A percentile compares a stretch with the other conserved stretches of the same genome.
These are phyloP conservation scores for Tephrocybe sp. DNA, from an alignment of 768 basidiomycete genomes.

Conservation along the genomic window DNA sequence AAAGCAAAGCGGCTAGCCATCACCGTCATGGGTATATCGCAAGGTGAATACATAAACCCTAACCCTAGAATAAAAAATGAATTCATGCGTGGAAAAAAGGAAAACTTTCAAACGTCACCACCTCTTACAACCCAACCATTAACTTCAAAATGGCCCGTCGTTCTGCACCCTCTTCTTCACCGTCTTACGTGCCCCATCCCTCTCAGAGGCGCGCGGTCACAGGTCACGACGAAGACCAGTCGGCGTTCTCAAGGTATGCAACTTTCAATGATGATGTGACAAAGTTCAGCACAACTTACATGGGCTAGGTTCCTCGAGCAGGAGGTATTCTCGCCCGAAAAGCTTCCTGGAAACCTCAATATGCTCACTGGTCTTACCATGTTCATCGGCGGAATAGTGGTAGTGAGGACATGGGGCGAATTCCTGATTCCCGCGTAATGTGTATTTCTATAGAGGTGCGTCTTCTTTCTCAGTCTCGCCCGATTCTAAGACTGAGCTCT, in stretches of 20 bases:
- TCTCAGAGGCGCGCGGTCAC: conserved; percentile 42
- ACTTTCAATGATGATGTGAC: conserved; percentile 24
- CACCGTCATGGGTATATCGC: not conserved
- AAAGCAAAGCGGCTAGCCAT: too few species aligned
- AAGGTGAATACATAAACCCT: not conserved
- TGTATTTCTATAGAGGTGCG: conserved; percentile 6
- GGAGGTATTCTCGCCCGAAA: conserved; percentile 71
- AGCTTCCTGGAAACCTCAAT: conserved; percentile 70
- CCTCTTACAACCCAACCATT: not conserved
- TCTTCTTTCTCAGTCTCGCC: not conserved
- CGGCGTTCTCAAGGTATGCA: conserved; percentile 47
- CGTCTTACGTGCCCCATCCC: conserved; percentile 52
- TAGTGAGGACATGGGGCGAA: conserved; percentile 76
- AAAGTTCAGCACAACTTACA: not conserved
- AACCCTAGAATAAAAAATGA: too few species aligned
- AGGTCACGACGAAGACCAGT: conserved; percentile 68
- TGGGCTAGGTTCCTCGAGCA: conserved; percentile 46
- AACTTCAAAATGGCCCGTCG: conserved; percentile 64
- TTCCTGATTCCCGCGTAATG: conserved; percentile 64
- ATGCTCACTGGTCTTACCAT: conserved; percentile 62
- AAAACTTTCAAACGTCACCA: conserved; percentile 14
- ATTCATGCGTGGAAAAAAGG: conserved; percentile 11
- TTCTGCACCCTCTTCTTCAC: conserved; percentile 45
- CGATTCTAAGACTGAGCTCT: not conserved
- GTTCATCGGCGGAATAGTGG: conserved; percentile 69